Percentiles rank a stretch among this genome's conserved stretches.
Conservation (phyloP, 306 rosid species). For the Lupinus albus region DNA sequence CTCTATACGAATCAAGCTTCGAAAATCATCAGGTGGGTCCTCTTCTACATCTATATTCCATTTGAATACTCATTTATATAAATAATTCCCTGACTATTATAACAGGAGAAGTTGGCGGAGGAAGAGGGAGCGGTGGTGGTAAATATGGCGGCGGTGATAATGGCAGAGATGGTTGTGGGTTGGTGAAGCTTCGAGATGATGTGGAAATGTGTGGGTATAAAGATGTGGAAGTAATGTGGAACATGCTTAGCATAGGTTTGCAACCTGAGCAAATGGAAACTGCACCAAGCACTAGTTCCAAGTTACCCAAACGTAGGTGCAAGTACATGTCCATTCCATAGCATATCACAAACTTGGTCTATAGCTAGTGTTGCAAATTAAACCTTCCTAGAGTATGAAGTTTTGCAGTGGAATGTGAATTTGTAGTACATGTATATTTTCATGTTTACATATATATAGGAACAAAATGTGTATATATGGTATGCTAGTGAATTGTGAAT, state of each 20-base stretch:
- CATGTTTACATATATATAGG: too few relatives aligned
- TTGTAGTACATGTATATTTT: background rate
- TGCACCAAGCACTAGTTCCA: background rate
- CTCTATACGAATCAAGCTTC: slow-evolving; percentile 46
- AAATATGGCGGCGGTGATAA: slow-evolving; percentile 11
- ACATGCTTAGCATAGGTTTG: slow-evolving; percentile 48
- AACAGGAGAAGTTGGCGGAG: slow-evolving; percentile 9
- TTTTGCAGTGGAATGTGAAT: slow-evolving; percentile 22
- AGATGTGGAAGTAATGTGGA: slow-evolving; percentile 71
- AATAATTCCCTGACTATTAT: too few relatives aligned
- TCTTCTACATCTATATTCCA: background rate
- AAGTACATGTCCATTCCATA: slow-evolving; percentile 31
- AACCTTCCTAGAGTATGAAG: background rate
- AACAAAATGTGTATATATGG: too few relatives aligned
- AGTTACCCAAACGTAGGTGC: slow-evolving; percentile 12
- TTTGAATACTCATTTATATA: background rate
- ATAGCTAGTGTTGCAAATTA: background rate
- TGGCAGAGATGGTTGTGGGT: slow-evolving; percentile 29
- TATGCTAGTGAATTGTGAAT: background rate
- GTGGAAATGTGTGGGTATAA: slow-evolving; percentile 61
- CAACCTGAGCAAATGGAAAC: slow-evolving; percentile 30
- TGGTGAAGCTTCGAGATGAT: slow-evolving; percentile 57
- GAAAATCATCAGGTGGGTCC: slow-evolving; percentile 53
- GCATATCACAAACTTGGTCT: background rate
- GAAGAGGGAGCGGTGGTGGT: background rate